Base-by-base conservation (phyloP, 2,329 filamentous ascomycete species). In the Juglanconis juglandina region DNA sequence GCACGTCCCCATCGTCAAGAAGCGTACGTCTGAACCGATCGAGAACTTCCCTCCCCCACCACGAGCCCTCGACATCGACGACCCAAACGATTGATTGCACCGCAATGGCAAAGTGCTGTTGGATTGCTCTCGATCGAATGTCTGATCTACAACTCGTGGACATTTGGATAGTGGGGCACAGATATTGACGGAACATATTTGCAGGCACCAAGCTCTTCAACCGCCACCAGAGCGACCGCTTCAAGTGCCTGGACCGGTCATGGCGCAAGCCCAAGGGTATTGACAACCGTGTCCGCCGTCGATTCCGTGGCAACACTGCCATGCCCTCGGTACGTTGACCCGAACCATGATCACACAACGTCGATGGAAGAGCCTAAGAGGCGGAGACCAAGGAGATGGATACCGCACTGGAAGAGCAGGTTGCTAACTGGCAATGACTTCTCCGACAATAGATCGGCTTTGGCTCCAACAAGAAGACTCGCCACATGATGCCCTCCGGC, bases 211-310 rank as follows among this genome's bases (percentile, higher is more conserved):
- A 93, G 87, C 87, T 85, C 83, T 99, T 98, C 90, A 88, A 87
- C 82, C 91, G 95, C 79, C 95, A 99, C 85, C 95, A 99, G 88
- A 91, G 87, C 81, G 95, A 98, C 82, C 89, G 89, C 78, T 99
- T 96, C 86, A 96, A 88, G 84, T 89, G 95, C 78, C 88, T 98
- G 71, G 88, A 85, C 76, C 78, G 90, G 71, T 89, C 87, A 86
- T 99, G 95, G 95, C 90, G 95, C 83, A 99, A 98, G 87, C 95
- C 95, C 72, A 99, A 99, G 91, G 95, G 95, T 92, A 99, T 99
- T 81, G 95, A 99, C 84, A 96, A 93, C 86, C 85, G 91, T 75
- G 94, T 99, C 78, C 91, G 95, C 79, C 88, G 95, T 86, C 91
- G 95, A 71, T 99, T 99, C 87, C 92, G 91, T 83, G 92, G 95